phyloP scores from a whole-genome alignment of 805 yeast species.

The Nakazawaea holstii region DNA sequence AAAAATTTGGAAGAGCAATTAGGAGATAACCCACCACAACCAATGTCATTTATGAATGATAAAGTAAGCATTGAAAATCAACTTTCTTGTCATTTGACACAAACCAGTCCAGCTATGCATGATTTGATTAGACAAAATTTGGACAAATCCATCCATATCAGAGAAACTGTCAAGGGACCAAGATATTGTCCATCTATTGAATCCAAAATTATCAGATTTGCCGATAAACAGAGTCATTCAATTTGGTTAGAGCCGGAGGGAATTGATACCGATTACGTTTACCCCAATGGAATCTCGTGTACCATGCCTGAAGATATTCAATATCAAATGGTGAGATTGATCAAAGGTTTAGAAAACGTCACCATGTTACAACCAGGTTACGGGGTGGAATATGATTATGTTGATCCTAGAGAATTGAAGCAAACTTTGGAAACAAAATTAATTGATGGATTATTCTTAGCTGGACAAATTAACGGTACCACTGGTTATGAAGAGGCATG shows the following conservation, averaged over 20 bases:
- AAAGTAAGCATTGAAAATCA: constrained; percentile 56
- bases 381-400: constrained; percentile 97
- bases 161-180: constrained; percentile 95
- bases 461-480: constrained; percentile 98
- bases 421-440: constrained; percentile 77
- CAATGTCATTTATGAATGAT: constrained; percentile 84
- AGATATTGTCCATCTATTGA: constrained; percentile 97
- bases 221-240: constrained; percentile 69
- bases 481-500: constrained; percentile 99
- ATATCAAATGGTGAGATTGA: constrained; percentile 60
- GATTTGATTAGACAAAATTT: constrained; percentile 62
- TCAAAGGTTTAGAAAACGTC: constrained; percentile 86
- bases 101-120: constrained; percentile 74
- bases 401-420: constrained; percentile 85
- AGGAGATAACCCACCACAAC: constrained; percentile 81
- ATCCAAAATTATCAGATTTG: constrained; percentile 76
- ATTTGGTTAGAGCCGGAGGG: constrained; percentile 99
- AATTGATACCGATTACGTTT: constrained; percentile 74
- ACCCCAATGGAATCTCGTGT: constrained; percentile 94
- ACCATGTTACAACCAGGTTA: constrained; percentile 93
- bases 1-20: constrained; percentile 56
- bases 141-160: constrained; percentile 80
- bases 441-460: constrained; percentile 74
- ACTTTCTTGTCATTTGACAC: constrained; percentile 68
- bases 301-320: constrained; percentile 97